A percentile compares a stretch with the other conserved stretches of the same genome.
These are phyloP conservation scores for Suillus sp. DNA, from an alignment of 768 basidiomycete species.

Conservation along the genomic window DNA sequence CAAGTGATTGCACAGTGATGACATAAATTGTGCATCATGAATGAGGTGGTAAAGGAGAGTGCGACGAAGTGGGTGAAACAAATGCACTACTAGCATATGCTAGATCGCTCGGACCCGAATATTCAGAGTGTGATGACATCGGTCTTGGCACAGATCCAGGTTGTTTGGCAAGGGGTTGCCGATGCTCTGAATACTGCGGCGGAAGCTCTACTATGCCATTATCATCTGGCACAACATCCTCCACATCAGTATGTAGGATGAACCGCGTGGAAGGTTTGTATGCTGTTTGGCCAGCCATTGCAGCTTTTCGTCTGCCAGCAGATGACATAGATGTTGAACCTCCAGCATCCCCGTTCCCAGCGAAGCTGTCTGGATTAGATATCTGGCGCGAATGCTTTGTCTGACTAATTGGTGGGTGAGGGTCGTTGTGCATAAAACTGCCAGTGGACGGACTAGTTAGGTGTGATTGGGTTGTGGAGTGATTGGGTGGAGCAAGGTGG, in stretches of 20 bases:
- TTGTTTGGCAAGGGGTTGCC: conserved; percentile 22
- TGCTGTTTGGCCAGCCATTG: conserved; percentile 47
- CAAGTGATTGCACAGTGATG: background rate
- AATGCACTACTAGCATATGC: conserved; percentile 19
- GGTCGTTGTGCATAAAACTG: background rate
- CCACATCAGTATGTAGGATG: conserved; percentile 69
- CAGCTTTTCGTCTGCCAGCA: conserved; percentile 53
- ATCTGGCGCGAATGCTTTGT: conserved; percentile 21
- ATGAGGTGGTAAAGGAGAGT: conserved; percentile 16
- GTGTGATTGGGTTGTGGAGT: conserved; percentile 11
- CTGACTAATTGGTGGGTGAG: conserved; percentile 1
- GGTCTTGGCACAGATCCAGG: conserved; percentile 17
- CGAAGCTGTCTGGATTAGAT: conserved; percentile 26
- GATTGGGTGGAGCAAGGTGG: conserved; percentile 19
- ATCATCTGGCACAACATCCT: conserved; percentile 51
- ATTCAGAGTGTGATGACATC: conserved; percentile 15
- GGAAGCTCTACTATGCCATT: conserved; percentile 72
- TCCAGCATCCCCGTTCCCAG: conserved; percentile 21
- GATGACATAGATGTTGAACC: conserved; percentile 37
- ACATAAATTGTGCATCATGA: conserved; percentile 11
- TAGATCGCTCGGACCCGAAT: conserved; percentile 14
- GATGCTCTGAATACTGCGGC: conserved; percentile 66
- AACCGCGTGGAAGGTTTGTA: conserved; percentile 53
- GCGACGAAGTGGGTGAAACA: conserved; percentile 9
- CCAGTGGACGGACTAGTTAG: conserved; percentile 11